Evolutionary conservation across 345 rosid species (phyloP).

Genomic region (Salix exigua): DNA sequence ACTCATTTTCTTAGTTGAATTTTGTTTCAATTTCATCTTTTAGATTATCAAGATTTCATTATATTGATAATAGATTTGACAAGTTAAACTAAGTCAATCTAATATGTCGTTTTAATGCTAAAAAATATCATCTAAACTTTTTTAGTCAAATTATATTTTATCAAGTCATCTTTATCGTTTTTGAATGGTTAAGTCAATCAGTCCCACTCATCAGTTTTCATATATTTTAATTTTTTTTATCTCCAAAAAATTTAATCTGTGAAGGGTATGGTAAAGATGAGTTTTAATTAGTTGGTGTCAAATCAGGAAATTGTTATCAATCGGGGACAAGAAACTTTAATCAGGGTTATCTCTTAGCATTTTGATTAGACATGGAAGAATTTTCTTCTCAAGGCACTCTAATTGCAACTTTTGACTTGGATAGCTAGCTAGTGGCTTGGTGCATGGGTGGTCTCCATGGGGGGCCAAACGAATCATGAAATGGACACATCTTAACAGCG

Average conservation of each 20-base stretch:
- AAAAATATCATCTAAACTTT: too few relatives aligned
- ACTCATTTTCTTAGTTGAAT: too few relatives aligned
- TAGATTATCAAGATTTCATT: too few relatives aligned
- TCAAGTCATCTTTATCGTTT: rapidly evolving
- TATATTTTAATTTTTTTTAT: too few relatives aligned
- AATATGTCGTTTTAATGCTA: too few relatives aligned
- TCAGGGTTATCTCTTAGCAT: slow-evolving; percentile 19
- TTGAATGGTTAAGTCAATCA: too few relatives aligned
- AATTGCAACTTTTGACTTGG: slow-evolving; percentile 49
- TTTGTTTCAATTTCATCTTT: too few relatives aligned
- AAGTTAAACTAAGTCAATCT: too few relatives aligned
- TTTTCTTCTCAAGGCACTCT: slow-evolving; percentile 36
- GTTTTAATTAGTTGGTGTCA: slow-evolving; percentile 24
- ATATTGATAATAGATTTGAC: too few relatives aligned
- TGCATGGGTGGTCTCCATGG: slow-evolving; percentile 18
- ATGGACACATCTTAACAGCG: neutral
- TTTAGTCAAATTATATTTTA: too few relatives aligned
- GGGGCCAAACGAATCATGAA: slow-evolving; percentile 31
- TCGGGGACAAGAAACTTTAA: slow-evolving; percentile 27
- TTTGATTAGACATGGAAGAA: slow-evolving; percentile 29
- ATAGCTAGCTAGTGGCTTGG: slow-evolving; percentile 15
- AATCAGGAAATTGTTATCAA: slow-evolving; percentile 26
- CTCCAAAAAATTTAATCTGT: too few relatives aligned
- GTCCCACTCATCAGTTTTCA: too few relatives aligned
- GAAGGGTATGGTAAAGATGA: neutral